Base-by-base conservation (phyloP, 495 filamentous ascomycete genomes). In the Trichodelitschia bisporula region DNA sequence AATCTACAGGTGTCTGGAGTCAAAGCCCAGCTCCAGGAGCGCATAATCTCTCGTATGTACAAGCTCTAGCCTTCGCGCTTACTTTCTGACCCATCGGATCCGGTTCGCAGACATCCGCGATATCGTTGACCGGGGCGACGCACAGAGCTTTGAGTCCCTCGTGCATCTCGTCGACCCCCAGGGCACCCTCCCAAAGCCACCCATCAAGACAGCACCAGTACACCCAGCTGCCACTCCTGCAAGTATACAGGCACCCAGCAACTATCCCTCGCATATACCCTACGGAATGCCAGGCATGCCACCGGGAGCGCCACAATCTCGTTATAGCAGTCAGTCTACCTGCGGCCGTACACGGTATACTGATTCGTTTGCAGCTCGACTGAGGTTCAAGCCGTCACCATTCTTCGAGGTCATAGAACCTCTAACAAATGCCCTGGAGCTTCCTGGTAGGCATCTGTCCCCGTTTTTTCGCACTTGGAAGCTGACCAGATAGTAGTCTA, bases 1-100 rank as follows among this genome's bases (percentile, higher is more conserved):
- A 61, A 65, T 17, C 58, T 84, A 12, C 55, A 59, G 19, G 69
- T 77, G 23, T 74, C 66, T 17, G 86, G 86, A 5, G 66, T 78
- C 36, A 97, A 97, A 53, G 58, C 65, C 17, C 59, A 71, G 13
- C 53, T 95, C 25, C 80, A 90, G 47, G 48, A 51, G 16, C 71
- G 83, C 36, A 70, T 93, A 28, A 66, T 71, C 36, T 45, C 62
- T 17, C 64, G 86, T 93, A 56, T 48, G 76, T 67, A 32, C 28
- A 34, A 29, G 18, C 30, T 9, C 14, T 9, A 21, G 27, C 23
- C n/a, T 24, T 24, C 21, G 21, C n/a, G 6, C n/a, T 6, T n/a
- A 6, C 21, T n/a, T 24, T 24, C 21, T n/a, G 21, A 6, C n/a
- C 21, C n/a, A 6, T 6, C 6, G 6, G 6, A n/a, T 24, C 6